phyloP scores from a whole-genome alignment of 768 basidiomycete species.

The Daedalea quercina region DNA sequence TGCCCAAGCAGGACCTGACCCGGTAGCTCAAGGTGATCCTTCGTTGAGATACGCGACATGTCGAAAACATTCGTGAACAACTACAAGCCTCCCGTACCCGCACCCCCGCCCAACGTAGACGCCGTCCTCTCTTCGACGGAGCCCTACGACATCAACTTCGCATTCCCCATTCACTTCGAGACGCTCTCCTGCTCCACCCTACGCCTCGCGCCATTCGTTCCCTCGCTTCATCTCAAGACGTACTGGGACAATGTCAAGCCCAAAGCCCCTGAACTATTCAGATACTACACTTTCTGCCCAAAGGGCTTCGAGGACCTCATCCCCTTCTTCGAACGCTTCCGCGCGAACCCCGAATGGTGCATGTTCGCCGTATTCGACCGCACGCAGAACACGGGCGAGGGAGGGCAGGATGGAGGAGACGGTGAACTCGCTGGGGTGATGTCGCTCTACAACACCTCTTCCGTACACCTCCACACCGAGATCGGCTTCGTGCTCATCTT shows the following conservation, averaged over 20 bases:
- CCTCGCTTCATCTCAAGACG: conserved; percentile 25
- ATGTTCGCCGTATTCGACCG: conserved; percentile 37
- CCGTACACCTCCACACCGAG: conserved; percentile 28
- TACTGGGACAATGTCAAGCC: conserved; percentile 23
- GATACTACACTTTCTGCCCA: conserved; percentile 26
- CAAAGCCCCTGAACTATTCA: conserved; percentile 22
- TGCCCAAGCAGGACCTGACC: no score
- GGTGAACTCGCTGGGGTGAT: conserved; percentile 36
- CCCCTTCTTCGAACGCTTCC: conserved; percentile 14
- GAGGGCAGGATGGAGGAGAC: conserved; percentile 19
- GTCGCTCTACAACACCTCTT: conserved; percentile 26
- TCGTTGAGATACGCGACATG: no score
- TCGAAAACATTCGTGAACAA: background rate
- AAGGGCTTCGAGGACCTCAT: conserved; percentile 16
- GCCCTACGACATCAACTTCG: conserved; percentile 25
- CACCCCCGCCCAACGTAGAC: background rate
- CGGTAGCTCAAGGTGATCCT: no score
- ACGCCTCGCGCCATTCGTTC: conserved; percentile 34
- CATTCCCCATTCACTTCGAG: conserved; percentile 25
- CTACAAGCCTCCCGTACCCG: background rate
- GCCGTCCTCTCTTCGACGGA: conserved; percentile 9
- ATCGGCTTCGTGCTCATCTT: conserved; percentile 32
- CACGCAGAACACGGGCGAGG: conserved; percentile 17
- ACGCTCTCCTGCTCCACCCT: conserved; percentile 30
- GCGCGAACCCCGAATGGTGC: conserved; percentile 7